Evolutionary conservation across 2,329 filamentous ascomycete species (phyloP).

Genomic region (Ceratocystis diversiconidia): DNA sequence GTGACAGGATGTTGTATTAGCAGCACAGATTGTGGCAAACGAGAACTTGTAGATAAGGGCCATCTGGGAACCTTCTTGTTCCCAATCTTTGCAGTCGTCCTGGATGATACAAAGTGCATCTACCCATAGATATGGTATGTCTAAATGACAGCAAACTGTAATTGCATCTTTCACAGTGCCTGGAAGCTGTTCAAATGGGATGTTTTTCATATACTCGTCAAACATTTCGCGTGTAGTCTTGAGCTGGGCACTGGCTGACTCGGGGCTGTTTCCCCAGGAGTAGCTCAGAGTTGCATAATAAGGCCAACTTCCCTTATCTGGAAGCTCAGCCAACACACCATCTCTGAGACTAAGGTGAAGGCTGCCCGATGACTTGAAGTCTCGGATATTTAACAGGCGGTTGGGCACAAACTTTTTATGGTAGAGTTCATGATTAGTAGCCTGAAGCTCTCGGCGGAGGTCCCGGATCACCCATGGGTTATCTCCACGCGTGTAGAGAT

Average conservation of each 20-base stretch:
- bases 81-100: slow-evolving; percentile 20
- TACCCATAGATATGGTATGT: slow-evolving; percentile 20
- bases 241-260: background rate
- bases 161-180: background rate
- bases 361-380: no score
- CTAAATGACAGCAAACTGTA: background rate
- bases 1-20: background rate
- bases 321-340: no score
- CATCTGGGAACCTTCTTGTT: slow-evolving; percentile 14
- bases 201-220: background rate
- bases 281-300: no score
- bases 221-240: background rate
- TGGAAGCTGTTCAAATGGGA: background rate
- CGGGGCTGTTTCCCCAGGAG: background rate
- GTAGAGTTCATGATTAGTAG: no score
- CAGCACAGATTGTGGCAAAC: slow-evolving; percentile 1
- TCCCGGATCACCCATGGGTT: background rate
- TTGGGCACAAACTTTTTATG: no score
- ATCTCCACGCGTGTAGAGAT: background rate
- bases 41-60: slow-evolving; percentile 7
- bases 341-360: no score
- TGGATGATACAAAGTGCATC: slow-evolving; percentile 19
- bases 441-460: no score
- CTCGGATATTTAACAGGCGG: no score
- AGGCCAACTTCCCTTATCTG: no score